These are phyloP conservation scores for Aureobasidium uvarum DNA, from an alignment of 2,329 filamentous ascomycete genomes.

Conservation along the genomic window DNA sequence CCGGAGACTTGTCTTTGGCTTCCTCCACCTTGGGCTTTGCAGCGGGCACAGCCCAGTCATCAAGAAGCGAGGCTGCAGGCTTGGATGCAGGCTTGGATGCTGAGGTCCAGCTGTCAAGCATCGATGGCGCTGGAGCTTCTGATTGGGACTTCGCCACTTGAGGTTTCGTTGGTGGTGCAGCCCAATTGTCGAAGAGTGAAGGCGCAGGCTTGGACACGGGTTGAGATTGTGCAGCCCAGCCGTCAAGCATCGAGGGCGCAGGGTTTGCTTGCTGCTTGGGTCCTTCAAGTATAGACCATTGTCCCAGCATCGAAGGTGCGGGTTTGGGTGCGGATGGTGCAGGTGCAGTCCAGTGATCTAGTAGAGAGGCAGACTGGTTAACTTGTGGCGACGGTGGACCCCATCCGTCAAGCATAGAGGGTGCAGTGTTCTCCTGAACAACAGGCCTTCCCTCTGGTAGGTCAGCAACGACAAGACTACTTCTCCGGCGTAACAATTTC, in stretches of 20 bases:
- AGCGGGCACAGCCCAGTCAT: not conserved
- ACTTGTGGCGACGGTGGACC: not conserved
- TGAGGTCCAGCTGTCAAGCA: conserved; percentile 32
- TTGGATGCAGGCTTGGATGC: not conserved
- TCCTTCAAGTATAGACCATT: conserved; percentile 28
- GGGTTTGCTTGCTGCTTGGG: conserved; percentile 6
- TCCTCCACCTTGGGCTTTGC: not conserved
- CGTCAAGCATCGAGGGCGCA: conserved; percentile 25
- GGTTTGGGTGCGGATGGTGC: conserved; percentile 8
- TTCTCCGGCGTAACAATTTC: conserved; percentile 66
- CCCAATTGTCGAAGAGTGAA: conserved; percentile 32
- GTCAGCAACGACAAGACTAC: conserved; percentile 78
- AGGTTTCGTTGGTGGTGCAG: not conserved
- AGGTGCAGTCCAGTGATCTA: conserved; percentile 28
- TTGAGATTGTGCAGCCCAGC: not conserved
- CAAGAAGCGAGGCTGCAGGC: not conserved
- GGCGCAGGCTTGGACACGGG: conserved; percentile 35
- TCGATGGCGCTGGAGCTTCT: conserved; percentile 21
- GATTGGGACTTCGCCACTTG: not conserved
- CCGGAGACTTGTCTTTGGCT: not conserved
- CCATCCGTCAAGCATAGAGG: conserved; percentile 33
- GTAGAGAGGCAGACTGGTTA: conserved; percentile 38
- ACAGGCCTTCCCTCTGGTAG: conserved; percentile 46
- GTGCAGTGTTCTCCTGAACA: conserved; percentile 40
- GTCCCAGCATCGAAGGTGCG: conserved; percentile 32